Percentiles rank a stretch among this genome's conserved stretches.
Evolutionary conservation across 2,329 filamentous ascomycete species (phyloP).

Genomic region (Diaporthe longicolla): DNA sequence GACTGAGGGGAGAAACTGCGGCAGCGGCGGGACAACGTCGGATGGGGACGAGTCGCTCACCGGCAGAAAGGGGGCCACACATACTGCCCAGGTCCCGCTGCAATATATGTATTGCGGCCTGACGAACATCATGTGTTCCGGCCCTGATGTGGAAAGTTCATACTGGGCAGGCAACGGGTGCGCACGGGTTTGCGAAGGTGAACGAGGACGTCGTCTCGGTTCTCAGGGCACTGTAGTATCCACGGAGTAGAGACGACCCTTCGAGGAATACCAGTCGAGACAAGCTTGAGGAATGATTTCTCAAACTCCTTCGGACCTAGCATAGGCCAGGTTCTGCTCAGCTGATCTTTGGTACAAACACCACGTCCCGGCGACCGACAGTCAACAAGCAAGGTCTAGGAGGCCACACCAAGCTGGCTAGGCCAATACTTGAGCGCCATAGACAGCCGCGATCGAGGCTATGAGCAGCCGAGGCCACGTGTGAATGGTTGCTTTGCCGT

Average conservation of each 20-base stretch:
- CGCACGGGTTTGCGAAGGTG: neutral
- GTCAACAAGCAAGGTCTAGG: neutral
- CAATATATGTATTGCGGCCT: slow-evolving; percentile 32
- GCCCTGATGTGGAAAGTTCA: neutral
- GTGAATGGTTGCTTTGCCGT: neutral
- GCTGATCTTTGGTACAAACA: slow-evolving; percentile 3
- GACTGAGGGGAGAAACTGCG: slow-evolving; percentile 7
- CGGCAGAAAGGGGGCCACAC: slow-evolving; percentile 9
- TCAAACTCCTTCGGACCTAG: neutral
- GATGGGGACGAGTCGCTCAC: slow-evolving; percentile 29
- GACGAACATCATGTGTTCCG: slow-evolving; percentile 17
- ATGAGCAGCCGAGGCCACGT: neutral
- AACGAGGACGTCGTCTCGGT: neutral
- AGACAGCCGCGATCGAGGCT: neutral
- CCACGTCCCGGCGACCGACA: neutral
- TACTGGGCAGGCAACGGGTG: neutral
- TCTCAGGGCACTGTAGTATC: neutral
- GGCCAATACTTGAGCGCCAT: neutral
- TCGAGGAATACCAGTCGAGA: neutral
- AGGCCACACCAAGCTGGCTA: neutral
- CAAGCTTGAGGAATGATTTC: neutral
- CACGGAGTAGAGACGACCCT: neutral
- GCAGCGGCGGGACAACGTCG: slow-evolving; percentile 21
- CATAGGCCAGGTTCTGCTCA: neutral
- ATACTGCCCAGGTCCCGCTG: slow-evolving; percentile 30